Percentiles rank a stretch among this genome's conserved stretches.
Evolutionary conservation across 2,329 filamentous ascomycete species (phyloP).

Genomic region (Coleophoma crateriformis): DNA sequence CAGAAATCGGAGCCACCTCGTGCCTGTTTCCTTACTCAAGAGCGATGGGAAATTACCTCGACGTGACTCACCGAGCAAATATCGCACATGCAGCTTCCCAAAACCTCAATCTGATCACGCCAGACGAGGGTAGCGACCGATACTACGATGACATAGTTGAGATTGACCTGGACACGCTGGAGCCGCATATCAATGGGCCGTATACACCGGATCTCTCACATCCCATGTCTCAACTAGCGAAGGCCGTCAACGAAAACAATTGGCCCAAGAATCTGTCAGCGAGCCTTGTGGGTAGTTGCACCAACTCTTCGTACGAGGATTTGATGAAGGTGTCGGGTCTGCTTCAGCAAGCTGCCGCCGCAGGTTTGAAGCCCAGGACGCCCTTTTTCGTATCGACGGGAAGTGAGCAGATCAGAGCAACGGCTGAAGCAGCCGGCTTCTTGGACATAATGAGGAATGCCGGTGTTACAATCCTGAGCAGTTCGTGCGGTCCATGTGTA

Average conservation of each 20-base stretch:
- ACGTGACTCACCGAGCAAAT: slow-evolving; percentile 21
- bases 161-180: slow-evolving; percentile 27
- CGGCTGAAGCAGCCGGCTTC: slow-evolving; percentile 24
- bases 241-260: slow-evolving; percentile 18
- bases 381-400: slow-evolving; percentile 27
- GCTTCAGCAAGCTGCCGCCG: slow-evolving; percentile 23
- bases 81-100: slow-evolving; percentile 13
- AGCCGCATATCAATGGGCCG: slow-evolving; percentile 30
- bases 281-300: slow-evolving; percentile 29
- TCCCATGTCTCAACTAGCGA: slow-evolving; percentile 25
- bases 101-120: slow-evolving; percentile 13
- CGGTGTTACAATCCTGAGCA: slow-evolving; percentile 26
- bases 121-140: slow-evolving; percentile 24
- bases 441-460: slow-evolving; percentile 22
- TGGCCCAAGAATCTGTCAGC: slow-evolving; percentile 26
- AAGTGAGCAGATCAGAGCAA: slow-evolving; percentile 28
- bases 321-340: slow-evolving; percentile 25
- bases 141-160: slow-evolving; percentile 29
- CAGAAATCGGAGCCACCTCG: slow-evolving; percentile 30
- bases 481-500: slow-evolving; percentile 29
- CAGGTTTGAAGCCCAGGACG: slow-evolving; percentile 25
- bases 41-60: slow-evolving; percentile 27
- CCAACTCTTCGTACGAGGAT: slow-evolving; percentile 32
- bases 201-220: slow-evolving; percentile 29
- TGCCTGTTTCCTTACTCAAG: slow-evolving; percentile 31